Base-by-base conservation (phyloP, 2,329 filamentous ascomycete genomes). In the Aureobasidium sp. region DNA sequence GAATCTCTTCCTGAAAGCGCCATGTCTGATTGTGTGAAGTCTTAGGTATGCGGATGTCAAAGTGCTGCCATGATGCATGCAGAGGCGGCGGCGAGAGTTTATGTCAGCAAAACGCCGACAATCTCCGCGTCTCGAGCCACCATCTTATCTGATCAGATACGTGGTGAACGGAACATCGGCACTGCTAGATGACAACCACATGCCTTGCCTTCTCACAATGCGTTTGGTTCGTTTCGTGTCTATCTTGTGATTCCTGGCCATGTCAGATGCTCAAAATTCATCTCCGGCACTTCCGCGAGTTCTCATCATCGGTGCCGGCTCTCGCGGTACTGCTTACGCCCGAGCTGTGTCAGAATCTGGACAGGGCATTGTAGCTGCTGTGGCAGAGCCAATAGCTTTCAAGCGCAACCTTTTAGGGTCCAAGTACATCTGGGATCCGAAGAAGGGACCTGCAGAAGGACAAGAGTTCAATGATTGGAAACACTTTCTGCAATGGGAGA, bases 291-390 rank as follows among this genome's bases (percentile, higher is more conserved):
- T 42, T 15, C 70, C 71, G 37, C 84, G 87, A 56, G 84, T 95
- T 69, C 80, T 95, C 61, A 83, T 96, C 69, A 87, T 96, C 67
- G 91, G 91, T 22, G 91, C 90, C 8, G 91, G 91, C 37, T 90
- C 88, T 52, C 86, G 91, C 39, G 91, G 91, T 15, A 81, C 83
- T 57, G 83, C 85, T 34, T 96, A 95, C 72, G 89, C 87, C 36
- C 79, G 80, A 63, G 87, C 87, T 58, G 85, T 91, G 9, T 74
- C 77, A n/a, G 78, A 80, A 17, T 84, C 84, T 20, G 87, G 84
- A 64, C 82, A 85, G 66, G 90, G 87, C 6, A 72, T 87, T 36
- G 84, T 97, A 64, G 84, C 82, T 25, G 89, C 89, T 29, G 84
- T 99, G 17, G 91, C 89, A 25, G 94, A 97, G 68, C 91, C 92